phyloP scores from a whole-genome alignment of 495 filamentous ascomycete species.

The Hypomontagnella monticulosa region DNA sequence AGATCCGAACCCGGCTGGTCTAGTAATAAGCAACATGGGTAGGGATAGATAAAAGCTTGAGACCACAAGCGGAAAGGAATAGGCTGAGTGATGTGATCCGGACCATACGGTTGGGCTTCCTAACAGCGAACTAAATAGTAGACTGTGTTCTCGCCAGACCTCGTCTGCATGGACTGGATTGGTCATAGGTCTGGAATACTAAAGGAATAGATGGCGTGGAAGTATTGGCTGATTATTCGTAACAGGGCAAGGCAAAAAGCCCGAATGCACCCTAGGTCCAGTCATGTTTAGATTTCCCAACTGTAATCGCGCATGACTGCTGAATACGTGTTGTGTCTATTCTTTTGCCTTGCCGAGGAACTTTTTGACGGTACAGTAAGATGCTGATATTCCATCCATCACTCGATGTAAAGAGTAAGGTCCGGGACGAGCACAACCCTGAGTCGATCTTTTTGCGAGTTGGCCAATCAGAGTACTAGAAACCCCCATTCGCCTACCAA shows the following conservation, averaged over 20 bases:
- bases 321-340: constrained; percentile 12
- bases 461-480: constrained; percentile 25
- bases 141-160: constrained; percentile 27
- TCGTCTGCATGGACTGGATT: constrained; percentile 15
- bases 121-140: constrained; percentile 30
- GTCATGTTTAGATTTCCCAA: constrained; percentile 3
- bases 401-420: constrained; percentile 3
- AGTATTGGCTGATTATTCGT: constrained; percentile 35
- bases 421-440: constrained; percentile 14
- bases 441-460: constrained; percentile 29
- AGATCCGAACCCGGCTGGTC: constrained; percentile 4
- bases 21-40: constrained; percentile 3
- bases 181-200: constrained; percentile 12
- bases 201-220: constrained; percentile 34
- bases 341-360: constrained; percentile 5
- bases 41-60: not conserved
- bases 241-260: constrained; percentile 22
- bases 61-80: constrained; percentile 24
- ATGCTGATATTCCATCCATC: constrained; percentile 5
- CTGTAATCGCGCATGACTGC: constrained; percentile 20
- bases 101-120: constrained; percentile 27
- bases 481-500: constrained; percentile 31
- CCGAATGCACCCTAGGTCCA: constrained; percentile 20
- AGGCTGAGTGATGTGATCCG: constrained; percentile 39
- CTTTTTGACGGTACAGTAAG: constrained; percentile 19